These are phyloP conservation scores for Umbelopsis sp. DNA, from an alignment of 371 early-diverging fungal species.

Conservation along the genomic window DNA sequence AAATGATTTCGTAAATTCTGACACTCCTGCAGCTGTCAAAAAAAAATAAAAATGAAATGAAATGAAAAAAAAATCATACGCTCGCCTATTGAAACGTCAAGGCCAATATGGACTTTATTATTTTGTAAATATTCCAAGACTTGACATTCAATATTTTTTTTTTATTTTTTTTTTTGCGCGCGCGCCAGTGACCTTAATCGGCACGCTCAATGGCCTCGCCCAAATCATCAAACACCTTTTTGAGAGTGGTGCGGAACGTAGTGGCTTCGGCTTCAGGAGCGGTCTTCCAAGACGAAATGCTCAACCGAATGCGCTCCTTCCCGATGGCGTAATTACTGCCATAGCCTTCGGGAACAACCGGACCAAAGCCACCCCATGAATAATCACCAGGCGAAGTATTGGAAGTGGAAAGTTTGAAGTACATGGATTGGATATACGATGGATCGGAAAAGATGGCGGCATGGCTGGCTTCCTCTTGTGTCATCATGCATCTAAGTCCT, in stretches of 20 bases:
- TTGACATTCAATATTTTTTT: background rate
- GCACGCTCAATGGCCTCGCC: constrained; percentile 33
- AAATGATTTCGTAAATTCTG: too few species aligned
- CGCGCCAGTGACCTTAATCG: background rate
- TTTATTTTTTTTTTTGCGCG: background rate
- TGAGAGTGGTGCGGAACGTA: constrained; percentile 59
- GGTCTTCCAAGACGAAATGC: constrained; percentile 68
- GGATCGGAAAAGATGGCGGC: constrained; percentile 75
- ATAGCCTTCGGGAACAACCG: constrained; percentile 81
- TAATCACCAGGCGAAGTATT: constrained; percentile 83
- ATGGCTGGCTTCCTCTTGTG: constrained; percentile 61
- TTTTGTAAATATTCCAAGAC: background rate
- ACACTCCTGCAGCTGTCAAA: too few species aligned
- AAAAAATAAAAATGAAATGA: too few species aligned
- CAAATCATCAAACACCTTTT: constrained; percentile 61
- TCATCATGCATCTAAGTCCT: constrained; percentile 82
- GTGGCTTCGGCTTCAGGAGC: constrained; percentile 52
- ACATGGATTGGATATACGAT: constrained; percentile 63
- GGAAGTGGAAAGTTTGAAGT: constrained; percentile 80
- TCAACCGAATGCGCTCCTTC: constrained; percentile 78
- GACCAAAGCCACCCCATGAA: constrained; percentile 79
- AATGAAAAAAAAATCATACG: too few species aligned
- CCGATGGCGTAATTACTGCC: constrained; percentile 92
- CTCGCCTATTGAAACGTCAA: too few species aligned
- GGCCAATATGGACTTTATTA: too few species aligned